phyloP scores from a whole-genome alignment of 1,284 basidiomycete genomes.

The Cryptococcus wingfieldii region DNA sequence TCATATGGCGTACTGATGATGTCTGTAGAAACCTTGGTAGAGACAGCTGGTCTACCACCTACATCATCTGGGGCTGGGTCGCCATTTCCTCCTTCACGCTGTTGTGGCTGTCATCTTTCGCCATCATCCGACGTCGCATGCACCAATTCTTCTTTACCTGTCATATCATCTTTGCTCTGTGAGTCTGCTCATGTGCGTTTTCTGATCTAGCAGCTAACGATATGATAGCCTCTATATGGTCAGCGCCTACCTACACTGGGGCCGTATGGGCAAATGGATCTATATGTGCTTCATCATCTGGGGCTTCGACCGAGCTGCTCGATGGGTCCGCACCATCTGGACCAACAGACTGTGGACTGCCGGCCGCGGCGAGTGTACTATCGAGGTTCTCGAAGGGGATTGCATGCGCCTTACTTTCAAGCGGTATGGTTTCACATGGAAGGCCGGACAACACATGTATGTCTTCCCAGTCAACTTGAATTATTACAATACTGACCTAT shows the following conservation, averaged over 20 bases:
- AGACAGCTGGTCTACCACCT: not conserved
- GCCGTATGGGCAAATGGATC: not conserved
- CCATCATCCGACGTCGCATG: not conserved
- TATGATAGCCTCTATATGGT: not conserved
- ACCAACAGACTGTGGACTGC: slow-evolving; percentile 27
- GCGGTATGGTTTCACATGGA: not conserved
- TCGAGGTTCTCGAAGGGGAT: not conserved
- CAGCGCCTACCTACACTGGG: not conserved
- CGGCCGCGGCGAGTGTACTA: slow-evolving; percentile 12
- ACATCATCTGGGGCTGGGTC: not conserved
- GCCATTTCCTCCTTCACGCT: not conserved
- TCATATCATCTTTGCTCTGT: not conserved
- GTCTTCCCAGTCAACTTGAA: not conserved
- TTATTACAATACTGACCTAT: no score
- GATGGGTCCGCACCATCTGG: slow-evolving; percentile 16
- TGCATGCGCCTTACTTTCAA: not conserved
- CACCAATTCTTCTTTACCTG: not conserved
- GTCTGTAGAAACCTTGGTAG: not conserved
- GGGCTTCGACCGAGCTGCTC: not conserved
- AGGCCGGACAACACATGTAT: not conserved
- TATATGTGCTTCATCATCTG: not conserved
- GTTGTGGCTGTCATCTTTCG: not conserved
- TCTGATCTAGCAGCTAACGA: not conserved
- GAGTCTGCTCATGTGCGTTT: not conserved
- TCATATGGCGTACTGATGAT: no score